Percentiles rank a stretch among this genome's conserved stretches.
These are phyloP conservation scores for Rhytidhysteron rufulum DNA, from an alignment of 2,329 filamentous ascomycete genomes.

Conservation along the genomic window DNA sequence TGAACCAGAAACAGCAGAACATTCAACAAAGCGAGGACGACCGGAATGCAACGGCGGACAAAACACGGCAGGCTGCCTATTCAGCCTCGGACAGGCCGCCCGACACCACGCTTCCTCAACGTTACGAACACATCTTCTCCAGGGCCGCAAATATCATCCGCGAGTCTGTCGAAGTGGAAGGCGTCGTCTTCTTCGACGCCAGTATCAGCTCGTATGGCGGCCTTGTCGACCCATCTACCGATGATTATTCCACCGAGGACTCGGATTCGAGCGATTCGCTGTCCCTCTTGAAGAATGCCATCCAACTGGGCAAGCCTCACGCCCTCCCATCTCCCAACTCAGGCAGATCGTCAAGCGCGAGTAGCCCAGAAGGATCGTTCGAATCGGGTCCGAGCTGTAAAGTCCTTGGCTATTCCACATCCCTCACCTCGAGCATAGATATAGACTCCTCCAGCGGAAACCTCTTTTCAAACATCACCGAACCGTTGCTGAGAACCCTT, in stretches of 20 bases:
- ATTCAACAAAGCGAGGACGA: neutral
- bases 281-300: neutral
- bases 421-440: neutral
- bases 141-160: conserved; percentile 12
- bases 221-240: neutral
- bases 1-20: conserved; percentile 1
- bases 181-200: conserved; percentile 11
- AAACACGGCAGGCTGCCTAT: neutral
- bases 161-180: conserved; percentile 8
- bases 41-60: neutral
- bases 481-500: conserved; percentile 17
- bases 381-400: too few relatives aligned
- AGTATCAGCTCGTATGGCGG: conserved; percentile 4
- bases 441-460: neutral
- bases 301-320: neutral
- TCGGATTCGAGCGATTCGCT: neutral
- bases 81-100: conserved; percentile 2
- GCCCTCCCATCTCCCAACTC: neutral
- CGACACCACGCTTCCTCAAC: conserved; percentile 7
- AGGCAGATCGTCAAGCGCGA: neutral
- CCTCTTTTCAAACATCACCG: conserved; percentile 10
- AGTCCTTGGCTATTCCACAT: conserved; percentile 4
- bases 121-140: conserved; percentile 9
- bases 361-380: conserved; percentile 3
- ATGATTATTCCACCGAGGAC: neutral